Evolutionary conservation across 148 eudicot species (phyloP), one percentile per base, ranked within the genome.

Genomic region (Beta vulgaris): DNA sequence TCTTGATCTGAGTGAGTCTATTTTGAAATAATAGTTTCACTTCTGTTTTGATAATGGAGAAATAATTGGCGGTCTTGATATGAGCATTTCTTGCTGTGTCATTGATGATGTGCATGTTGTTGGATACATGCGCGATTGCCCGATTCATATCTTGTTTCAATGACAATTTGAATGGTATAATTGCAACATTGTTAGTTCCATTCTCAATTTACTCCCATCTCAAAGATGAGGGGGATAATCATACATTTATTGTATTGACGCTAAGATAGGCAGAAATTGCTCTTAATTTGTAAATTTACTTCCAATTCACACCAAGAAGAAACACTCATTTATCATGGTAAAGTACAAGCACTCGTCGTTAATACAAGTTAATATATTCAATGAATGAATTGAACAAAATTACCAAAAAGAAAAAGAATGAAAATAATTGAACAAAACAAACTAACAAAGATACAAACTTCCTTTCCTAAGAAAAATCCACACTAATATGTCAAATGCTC

Each of bases 351-450:
- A 18, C 23, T 8, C 25, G 1, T 42, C 16, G 54, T 60, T 9
- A 65, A 31, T 64, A 49, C 70, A 78, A 54, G n/a, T 37, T 29
- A 72, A 53, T 55, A 73, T 29, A 87, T 82, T 84, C 86, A 88
- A 88, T 86, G 83, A 81, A 74, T 64, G 26, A 72, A 88, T 84
- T 86, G 92, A 83, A 85, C 86, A 60, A 78, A 40, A 75, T 53
- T 7, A 34, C 25, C 23, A 44, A 73, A 35, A 68, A 42, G 11
- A 65, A 65, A 23, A 37, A 13, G 42, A 6, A 64, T 18, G 32
- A 28, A 61, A 61, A n/a, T 12, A 32, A 61, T 14, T 15, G 18
- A 59, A 26, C 29, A 14, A 59, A 16, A 48, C 32, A 37, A 36
- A 49, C 21, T 51, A 31, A 13, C n/a, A 69, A 44, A 3, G 46